Percentiles rank a stretch among this genome's conserved stretches.
Evolutionary conservation across 106 monocot genomes (phyloP).

Genomic region (Acorus calamus): DNA sequence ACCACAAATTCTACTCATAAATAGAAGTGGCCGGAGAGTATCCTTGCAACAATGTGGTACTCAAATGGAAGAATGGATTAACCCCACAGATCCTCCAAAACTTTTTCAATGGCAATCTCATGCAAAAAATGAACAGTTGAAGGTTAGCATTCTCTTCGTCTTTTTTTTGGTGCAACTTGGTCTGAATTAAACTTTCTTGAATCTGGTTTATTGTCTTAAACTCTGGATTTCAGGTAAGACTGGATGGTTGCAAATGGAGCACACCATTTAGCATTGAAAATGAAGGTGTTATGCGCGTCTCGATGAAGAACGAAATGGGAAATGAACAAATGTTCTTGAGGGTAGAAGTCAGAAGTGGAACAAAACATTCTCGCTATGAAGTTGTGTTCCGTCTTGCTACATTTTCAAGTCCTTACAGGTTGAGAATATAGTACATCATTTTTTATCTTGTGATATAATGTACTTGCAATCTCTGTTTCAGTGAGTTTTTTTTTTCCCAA

Average conservation of each 20-base stretch:
- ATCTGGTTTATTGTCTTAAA: background rate
- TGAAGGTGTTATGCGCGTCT: slow-evolving; percentile 61
- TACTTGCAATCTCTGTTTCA: background rate
- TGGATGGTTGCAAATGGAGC: slow-evolving; percentile 94
- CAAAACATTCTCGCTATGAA: slow-evolving; percentile 70
- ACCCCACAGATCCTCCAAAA: slow-evolving; percentile 66
- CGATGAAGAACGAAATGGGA: slow-evolving; percentile 35
- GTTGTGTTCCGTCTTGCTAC: slow-evolving; percentile 59
- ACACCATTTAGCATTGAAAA: slow-evolving; percentile 72
- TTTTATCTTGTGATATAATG: background rate
- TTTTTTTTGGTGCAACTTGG: no score
- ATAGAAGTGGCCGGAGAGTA: slow-evolving; percentile 58
- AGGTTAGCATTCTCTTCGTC: slow-evolving; percentile 22
- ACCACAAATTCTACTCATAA: slow-evolving; percentile 64
- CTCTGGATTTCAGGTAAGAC: slow-evolving; percentile 33
- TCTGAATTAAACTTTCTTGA: background rate
- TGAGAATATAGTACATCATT: background rate
- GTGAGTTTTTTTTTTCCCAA: background rate
- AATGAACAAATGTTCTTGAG: slow-evolving; percentile 41
- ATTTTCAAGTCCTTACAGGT: slow-evolving; percentile 82
- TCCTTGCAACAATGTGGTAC: slow-evolving; percentile 46
- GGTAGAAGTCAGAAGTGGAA: slow-evolving; percentile 64
- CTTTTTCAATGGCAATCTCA: slow-evolving; percentile 58
- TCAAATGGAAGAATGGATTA: slow-evolving; percentile 33
- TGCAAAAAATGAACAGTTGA: slow-evolving; percentile 49